Evolutionary conservation across 345 rosid species (phyloP).

Genomic region (Toxicodendron radicans): DNA sequence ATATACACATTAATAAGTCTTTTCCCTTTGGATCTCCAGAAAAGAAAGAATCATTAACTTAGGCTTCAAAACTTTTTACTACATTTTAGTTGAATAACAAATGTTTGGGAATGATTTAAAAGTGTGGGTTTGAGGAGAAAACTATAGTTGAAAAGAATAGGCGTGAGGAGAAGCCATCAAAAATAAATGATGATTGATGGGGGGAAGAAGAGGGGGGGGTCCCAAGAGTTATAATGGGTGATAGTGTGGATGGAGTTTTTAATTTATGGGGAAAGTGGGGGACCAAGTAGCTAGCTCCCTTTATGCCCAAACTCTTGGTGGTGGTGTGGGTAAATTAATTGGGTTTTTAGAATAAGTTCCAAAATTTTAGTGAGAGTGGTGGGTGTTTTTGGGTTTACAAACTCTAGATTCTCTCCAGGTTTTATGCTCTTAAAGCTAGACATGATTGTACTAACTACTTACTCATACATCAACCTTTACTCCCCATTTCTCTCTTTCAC

Average conservation of each 20-base stretch:
- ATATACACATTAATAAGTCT: no score
- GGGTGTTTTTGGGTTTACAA: slow-evolving; percentile 14
- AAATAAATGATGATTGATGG: slow-evolving; percentile 52
- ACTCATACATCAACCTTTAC: no score
- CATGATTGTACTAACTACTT: slow-evolving; percentile 36
- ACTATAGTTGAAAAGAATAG: slow-evolving; percentile 17
- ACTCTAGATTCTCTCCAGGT: slow-evolving; percentile 49
- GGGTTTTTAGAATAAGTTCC: slow-evolving; percentile 20
- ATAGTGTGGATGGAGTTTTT: slow-evolving; percentile 25
- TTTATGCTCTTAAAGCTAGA: slow-evolving; percentile 57
- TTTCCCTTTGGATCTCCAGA: no score
- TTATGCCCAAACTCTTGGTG: slow-evolving; percentile 20
- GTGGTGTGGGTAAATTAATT: no score
- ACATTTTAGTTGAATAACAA: no score
- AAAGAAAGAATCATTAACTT: no score
- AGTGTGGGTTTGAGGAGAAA: slow-evolving; percentile 9
- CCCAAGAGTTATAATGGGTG: slow-evolving; percentile 26
- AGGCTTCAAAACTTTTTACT: no score
- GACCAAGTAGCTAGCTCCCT: slow-evolving; percentile 22
- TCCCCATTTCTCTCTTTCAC: neutral
- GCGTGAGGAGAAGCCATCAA: slow-evolving; percentile 62
- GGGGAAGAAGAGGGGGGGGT: slow-evolving; percentile 24
- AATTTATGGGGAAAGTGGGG: slow-evolving; percentile 18
- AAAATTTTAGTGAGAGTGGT: slow-evolving; percentile 10
- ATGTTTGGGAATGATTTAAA: slow-evolving; percentile 18